Conservation (phyloP, 192 early-diverging fungal species). For the Podila minutissima region DNA sequence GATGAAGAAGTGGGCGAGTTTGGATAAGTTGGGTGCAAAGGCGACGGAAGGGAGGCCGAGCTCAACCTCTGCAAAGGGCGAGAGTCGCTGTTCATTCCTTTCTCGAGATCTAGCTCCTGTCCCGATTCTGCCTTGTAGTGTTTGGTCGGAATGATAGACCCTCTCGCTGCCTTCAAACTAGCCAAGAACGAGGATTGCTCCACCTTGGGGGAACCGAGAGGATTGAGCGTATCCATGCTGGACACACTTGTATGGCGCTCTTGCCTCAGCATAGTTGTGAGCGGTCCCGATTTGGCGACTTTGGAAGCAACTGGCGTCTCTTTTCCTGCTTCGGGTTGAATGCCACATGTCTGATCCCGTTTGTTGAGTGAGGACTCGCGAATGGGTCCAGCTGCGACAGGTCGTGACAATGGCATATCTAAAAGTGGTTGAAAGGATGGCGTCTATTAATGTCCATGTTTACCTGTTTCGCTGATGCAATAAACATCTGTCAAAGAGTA, state of each 20-base stretch:
- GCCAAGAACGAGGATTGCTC: conserved; percentile 11
- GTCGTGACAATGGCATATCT: conserved; percentile 19
- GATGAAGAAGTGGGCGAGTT: neutral
- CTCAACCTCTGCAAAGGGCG: neutral
- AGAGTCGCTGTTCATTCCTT: neutral
- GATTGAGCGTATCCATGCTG: conserved; percentile 22
- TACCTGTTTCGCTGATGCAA: too few relatives aligned
- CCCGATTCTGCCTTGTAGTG: neutral
- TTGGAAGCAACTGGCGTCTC: conserved; percentile 2
- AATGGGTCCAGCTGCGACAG: neutral
- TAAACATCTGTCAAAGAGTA: neutral
- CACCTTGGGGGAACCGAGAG: conserved; percentile 6
- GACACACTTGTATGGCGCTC: conserved; percentile 14
- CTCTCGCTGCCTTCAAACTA: neutral
- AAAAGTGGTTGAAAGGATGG: neutral
- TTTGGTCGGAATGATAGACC: neutral
- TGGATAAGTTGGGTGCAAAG: neutral
- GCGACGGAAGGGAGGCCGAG: neutral
- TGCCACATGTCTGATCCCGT: neutral
- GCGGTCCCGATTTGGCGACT: conserved; percentile 5
- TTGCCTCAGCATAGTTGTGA: conserved; percentile 12
- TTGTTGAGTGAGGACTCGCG: conserved; percentile 12
- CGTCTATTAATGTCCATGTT: neutral
- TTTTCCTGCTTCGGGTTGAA: conserved; percentile 6
- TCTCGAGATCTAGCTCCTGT: neutral